Evolutionary conservation across 768 basidiomycete species (phyloP).

Genomic region (Tulasnella sp.): DNA sequence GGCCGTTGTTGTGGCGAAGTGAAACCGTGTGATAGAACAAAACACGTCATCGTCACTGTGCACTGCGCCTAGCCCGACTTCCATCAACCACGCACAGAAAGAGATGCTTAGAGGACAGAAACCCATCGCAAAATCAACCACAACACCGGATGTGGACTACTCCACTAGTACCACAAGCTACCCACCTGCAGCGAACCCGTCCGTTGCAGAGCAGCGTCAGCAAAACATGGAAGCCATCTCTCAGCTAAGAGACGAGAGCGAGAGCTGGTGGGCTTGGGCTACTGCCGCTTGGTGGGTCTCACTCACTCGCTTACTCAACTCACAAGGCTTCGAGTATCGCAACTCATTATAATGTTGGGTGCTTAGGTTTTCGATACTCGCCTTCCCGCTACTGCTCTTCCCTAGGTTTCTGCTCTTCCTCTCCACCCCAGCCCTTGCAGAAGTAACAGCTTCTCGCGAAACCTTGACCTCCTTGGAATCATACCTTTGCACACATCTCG

Average conservation of each 20-base stretch:
- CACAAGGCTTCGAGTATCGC: not conserved
- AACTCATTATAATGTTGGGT: not conserved
- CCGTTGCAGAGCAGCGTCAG: not conserved
- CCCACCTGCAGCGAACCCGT: not conserved
- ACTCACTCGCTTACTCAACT: not conserved
- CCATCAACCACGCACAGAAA: too few species aligned
- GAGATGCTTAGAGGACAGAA: not conserved
- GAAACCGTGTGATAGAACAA: too few species aligned
- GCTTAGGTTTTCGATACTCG: conserved; percentile 29
- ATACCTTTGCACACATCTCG: conserved; percentile 58
- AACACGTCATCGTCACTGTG: too few species aligned
- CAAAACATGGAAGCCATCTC: not conserved
- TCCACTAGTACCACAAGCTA: not conserved
- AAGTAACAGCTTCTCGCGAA: conserved; percentile 27
- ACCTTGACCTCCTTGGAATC: conserved; percentile 55
- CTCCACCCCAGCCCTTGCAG: conserved; percentile 32
- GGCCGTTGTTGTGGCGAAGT: too few species aligned
- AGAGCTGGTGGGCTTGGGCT: conserved; percentile 15
- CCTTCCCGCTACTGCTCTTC: conserved; percentile 37
- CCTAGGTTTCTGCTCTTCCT: conserved; percentile 63
- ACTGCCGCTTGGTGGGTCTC: conserved; percentile 14
- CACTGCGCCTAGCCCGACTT: too few species aligned
- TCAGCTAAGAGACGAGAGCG: conserved; percentile 1
- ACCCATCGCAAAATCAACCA: too few species aligned
- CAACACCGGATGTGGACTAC: not conserved